These are phyloP conservation scores for Scedosporium apiospermum DNA, from an alignment of 2,329 filamentous ascomycete genomes.

Conservation along the genomic window DNA sequence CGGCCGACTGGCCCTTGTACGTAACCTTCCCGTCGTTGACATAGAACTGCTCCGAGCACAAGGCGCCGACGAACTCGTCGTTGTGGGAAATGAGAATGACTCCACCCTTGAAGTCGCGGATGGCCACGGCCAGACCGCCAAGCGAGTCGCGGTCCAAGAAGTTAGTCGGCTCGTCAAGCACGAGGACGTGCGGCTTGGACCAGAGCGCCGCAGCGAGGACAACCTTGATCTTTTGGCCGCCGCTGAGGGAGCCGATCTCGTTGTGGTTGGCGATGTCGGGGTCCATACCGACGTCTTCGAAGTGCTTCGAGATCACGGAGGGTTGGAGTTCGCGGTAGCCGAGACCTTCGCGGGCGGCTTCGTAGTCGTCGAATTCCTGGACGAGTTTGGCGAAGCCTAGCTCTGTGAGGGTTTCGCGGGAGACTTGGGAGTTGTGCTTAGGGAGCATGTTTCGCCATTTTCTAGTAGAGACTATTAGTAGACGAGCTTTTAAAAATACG, in stretches of 20 bases:
- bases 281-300: conserved; percentile 91
- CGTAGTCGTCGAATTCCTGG: conserved; percentile 97
- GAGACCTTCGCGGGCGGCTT: conserved; percentile 95
- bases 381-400: conserved; percentile 87
- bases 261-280: conserved; percentile 99
- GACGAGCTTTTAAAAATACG: neutral
- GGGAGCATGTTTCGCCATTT: conserved; percentile 88
- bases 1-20: conserved; percentile 67
- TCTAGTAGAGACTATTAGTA: conserved; percentile 24
- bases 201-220: conserved; percentile 67
- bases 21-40: conserved; percentile 81
- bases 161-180: conserved; percentile 97
- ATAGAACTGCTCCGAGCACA: conserved; percentile 95
- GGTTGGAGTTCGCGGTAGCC: conserved; percentile 91
- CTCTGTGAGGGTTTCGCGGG: conserved; percentile 79
- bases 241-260: conserved; percentile 89
- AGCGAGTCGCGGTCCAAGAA: conserved; percentile 98
- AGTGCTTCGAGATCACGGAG: conserved; percentile 93
- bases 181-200: conserved; percentile 97
- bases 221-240: conserved; percentile 98
- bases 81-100: conserved; percentile 99
- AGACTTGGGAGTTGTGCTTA: conserved; percentile 88
- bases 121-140: conserved; percentile 92
- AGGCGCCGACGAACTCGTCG: conserved; percentile 93
- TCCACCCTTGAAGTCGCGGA: conserved; percentile 95